Base-by-base conservation (phyloP, 352 stramenopile genomes). In the Phytophthora pluvialis region DNA sequence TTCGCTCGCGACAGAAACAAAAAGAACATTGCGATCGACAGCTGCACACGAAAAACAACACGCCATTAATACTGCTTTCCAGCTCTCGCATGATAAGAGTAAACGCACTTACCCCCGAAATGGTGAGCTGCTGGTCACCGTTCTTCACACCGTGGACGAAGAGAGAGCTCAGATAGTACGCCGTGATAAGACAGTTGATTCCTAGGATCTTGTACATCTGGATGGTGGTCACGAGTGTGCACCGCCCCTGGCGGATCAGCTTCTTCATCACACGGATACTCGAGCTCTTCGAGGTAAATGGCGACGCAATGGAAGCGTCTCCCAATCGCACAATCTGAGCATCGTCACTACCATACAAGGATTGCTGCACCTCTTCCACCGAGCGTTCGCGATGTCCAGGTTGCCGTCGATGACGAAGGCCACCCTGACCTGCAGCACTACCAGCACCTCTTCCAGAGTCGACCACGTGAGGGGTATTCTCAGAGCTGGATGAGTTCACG, bases 161-260 rank as follows among this genome's bases (percentile, higher is more conserved):
- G 9, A 99, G 83, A 68, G 95, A 97, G 38, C 94, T 99, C 33
- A 99, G 78, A 61, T 98, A 98, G 73, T 99, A 98, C 45, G 97
- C 98, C 73, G 91, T 98, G 49, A 99, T 98, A 7, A 99, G 75
- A 69, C 97, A 99, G 78, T 99, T 99, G 5, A 99, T 89, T 4
- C 95, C 97, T 29, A 99, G 73, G 56, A 99, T 99, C 77, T 99
- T 97, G 80, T 99, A 99, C 86, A 98, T 97, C 81, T 99, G 97
- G 59, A 99, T 96, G 36, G 98, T 99, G 12, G 95, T 99, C 7
- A 99, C 97, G 7, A 99, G 77, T 25, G 98, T 99, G 60, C 98
- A 99, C 47, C 98, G 86, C 11, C 98, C 98, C 65, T 99, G 97
- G 40, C 98, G 93, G 42, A 99, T 89, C 33, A 99, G 94, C 54